Conservation (phyloP, 805 yeast genomes). For the Kuraishia cidri region DNA sequence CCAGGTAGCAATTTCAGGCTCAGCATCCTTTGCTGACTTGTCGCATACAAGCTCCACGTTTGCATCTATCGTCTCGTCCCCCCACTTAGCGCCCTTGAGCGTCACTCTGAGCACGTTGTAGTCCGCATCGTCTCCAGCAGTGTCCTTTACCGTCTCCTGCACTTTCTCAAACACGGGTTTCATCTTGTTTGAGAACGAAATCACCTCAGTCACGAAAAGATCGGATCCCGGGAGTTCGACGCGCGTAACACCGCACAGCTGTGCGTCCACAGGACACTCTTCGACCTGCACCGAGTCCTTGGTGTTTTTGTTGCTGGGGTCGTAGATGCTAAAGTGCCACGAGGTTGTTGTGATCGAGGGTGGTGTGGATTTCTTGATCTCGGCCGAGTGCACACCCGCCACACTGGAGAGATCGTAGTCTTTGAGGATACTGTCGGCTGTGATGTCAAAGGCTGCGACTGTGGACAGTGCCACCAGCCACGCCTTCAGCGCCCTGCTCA, state of each 20-base stretch:
- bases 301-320: slow-evolving; percentile 27
- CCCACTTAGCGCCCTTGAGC: slow-evolving; percentile 63
- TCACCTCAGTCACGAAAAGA: slow-evolving; percentile 47
- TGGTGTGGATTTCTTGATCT: slow-evolving; percentile 51
- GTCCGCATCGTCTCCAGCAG: slow-evolving; percentile 19
- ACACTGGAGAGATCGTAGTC: slow-evolving; percentile 34
- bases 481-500: neutral
- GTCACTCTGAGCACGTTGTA: slow-evolving; percentile 23
- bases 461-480: too few species aligned
- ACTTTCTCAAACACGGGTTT: slow-evolving; percentile 18
- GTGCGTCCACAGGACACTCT: slow-evolving; percentile 63
- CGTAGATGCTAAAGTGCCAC: slow-evolving; percentile 73
- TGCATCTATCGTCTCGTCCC: slow-evolving; percentile 41
- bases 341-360: slow-evolving; percentile 57
- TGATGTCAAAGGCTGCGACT: neutral
- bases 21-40: slow-evolving; percentile 12
- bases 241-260: slow-evolving; percentile 67
- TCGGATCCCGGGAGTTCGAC: slow-evolving; percentile 41
- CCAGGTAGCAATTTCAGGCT: slow-evolving; percentile 25
- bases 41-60: slow-evolving; percentile 37
- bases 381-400: slow-evolving; percentile 37
- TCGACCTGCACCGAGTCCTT: slow-evolving; percentile 21
- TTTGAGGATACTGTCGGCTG: slow-evolving; percentile 19
- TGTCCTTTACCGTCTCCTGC: slow-evolving; percentile 3
- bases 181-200: slow-evolving; percentile 42